Evolutionary conservation across 805 yeast species (phyloP), one percentile per base, ranked within the genome.

Genomic region (Millerago galiae): DNA sequence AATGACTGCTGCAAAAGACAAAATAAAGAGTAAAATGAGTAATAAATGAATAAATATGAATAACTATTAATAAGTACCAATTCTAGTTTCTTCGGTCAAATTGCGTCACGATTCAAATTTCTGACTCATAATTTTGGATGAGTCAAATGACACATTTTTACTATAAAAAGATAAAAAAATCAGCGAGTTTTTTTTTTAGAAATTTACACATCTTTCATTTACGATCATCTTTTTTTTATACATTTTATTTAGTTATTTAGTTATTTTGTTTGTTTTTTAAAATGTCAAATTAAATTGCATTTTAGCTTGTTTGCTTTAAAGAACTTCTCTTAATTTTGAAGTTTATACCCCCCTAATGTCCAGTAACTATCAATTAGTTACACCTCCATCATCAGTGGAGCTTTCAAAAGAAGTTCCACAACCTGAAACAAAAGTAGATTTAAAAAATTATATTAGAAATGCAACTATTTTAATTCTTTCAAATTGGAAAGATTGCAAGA

Each of bases 1-100:
- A 50, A 65, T 83, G 55, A 70, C 71, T 37, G 67, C 68, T 10
- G 89, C 89, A 0, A 41, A 48, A 28, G 47, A 43, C 1, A 48
- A 44, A 43, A 51, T 54, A 40, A 40, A 33, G 25, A 41, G 31
- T 8, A 37, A 36, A 36, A 37, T 36, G 24, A 17, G 10, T 21
- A 24, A 36, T 29, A 29, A 29, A 14, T 29, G 32, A 29, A n/a
- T 6, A 29, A 5, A n/a, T 29, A 12, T 14, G 13, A 26, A 30
- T 30, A 25, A 24, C n/a, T n/a, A n/a, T n/a, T n/a, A n/a, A n/a
- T n/a, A n/a, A n/a, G n/a, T n/a, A n/a, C n/a, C n/a, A n/a, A n/a
- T n/a, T n/a, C n/a, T n/a, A n/a, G n/a, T n/a, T n/a, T n/a, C n/a
- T n/a, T n/a, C n/a, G n/a, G n/a, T 7, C 24, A 7, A 21, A 37